Evolutionary conservation across 164 flowering plant species (phyloP).

Genomic region (Sedum album): DNA sequence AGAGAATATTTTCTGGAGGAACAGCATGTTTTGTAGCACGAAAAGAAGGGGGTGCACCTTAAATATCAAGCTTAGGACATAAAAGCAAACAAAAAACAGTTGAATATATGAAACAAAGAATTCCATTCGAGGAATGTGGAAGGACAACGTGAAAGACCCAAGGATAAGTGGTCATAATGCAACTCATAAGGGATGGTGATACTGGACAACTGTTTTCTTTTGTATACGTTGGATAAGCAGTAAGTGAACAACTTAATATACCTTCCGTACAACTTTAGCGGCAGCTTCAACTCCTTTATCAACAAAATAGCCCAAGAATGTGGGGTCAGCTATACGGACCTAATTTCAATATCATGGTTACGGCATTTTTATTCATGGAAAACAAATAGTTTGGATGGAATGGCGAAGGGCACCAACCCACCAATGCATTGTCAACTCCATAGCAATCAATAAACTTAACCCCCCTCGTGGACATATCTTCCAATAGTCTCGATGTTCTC

Average conservation of each 20-base stretch:
- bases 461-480: slow-evolving; percentile 89
- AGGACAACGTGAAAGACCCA: not conserved
- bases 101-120: too few species aligned
- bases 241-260: too few species aligned
- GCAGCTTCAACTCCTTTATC: slow-evolving; percentile 87
- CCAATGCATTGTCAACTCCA: slow-evolving; percentile 97
- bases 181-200: not conserved
- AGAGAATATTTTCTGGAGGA: too few species aligned
- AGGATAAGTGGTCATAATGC: not conserved
- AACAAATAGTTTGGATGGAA: slow-evolving; percentile 1
- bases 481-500: slow-evolving; percentile 65
- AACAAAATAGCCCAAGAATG: slow-evolving; percentile 89
- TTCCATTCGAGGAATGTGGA: not conserved
- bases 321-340: slow-evolving; percentile 98
- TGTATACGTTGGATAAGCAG: not conserved
- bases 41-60: too few species aligned
- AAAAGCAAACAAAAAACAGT: not conserved
- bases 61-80: not conserved
- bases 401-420: slow-evolving; percentile 20
- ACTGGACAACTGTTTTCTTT: not conserved
- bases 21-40: too few species aligned
- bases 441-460: slow-evolving; percentile 83
- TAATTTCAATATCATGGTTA: slow-evolving; percentile 24
- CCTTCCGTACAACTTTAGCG: slow-evolving; percentile 99
- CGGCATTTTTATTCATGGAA: slow-evolving; percentile 9